Evolutionary conservation across 345 rosid species (phyloP).

Genomic region (Gossypium rotundifolium): DNA sequence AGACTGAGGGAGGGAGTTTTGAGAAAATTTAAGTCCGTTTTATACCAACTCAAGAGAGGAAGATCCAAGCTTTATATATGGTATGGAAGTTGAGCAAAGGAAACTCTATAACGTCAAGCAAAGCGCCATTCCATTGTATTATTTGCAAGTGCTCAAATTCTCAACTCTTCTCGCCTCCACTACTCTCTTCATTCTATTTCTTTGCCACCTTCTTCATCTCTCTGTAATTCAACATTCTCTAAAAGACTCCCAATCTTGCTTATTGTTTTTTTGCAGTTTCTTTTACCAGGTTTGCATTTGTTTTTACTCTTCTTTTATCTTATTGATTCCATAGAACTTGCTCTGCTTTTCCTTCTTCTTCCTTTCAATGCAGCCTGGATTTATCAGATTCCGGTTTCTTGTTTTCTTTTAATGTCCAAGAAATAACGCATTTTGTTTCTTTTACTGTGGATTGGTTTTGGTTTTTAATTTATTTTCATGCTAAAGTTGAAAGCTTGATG

Average conservation of each 20-base stretch:
- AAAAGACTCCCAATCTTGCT: background rate
- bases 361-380: background rate
- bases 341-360: background rate
- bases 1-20: too few species aligned
- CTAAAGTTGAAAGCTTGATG: background rate
- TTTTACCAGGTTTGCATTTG: background rate
- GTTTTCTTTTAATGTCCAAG: background rate
- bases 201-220: background rate
- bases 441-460: background rate
- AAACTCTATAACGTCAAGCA: too few species aligned
- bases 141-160: too few species aligned
- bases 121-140: too few species aligned
- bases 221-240: too few species aligned
- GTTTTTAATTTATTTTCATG: background rate
- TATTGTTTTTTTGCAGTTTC: too few species aligned
- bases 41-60: too few species aligned
- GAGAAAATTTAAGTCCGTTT: too few species aligned
- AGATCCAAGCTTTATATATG: too few species aligned
- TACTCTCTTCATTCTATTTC: background rate
- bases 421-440: background rate
- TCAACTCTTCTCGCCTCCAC: conserved; percentile 2
- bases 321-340: background rate
- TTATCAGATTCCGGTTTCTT: background rate
- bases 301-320: background rate
- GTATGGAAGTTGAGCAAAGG: too few species aligned